Evolutionary conservation across 164 flowering plant species (phyloP), one percentile per base, ranked within the genome.

Genomic region (Vitis vinifera): DNA sequence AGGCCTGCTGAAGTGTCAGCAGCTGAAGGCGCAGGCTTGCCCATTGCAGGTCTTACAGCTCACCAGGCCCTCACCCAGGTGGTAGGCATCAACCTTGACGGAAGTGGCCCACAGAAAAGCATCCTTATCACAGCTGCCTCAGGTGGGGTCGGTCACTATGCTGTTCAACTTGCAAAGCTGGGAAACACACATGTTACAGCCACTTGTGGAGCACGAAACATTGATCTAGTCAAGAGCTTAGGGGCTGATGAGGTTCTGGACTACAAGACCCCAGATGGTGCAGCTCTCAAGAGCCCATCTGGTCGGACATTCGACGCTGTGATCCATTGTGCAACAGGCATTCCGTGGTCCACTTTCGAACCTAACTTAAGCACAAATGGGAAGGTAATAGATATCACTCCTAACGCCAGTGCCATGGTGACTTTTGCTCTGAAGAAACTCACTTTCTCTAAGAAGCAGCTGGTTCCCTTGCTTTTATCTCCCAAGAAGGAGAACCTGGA

Each of bases 111-210:
- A 5, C 19, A 47, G 81, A 23, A 23, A 23, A 23, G 77, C 68
- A 68, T 83, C 44, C 73, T 83, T 5, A 29, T 83, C 52, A 83
- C 83, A 9, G 83, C 81, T 58, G 86, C 81, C 27, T 83, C 86
- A 1, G 86, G 84, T 15, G 84, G 83, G 29, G 82, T 80, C 0
- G 82, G 44, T 37, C 44, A 37, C 44, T 37, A 37, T 6, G 44
- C 44, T 6, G 7, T 37, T 37, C 44, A 37, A 6, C 44, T 37
- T 6, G 44, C 44, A 3, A 37, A 37, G 44, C 44, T 37, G 6
- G 44, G 44, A 37, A 37, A 37, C 44, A 37, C 44, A 37, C 44
- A 37, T 6, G 7, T 37, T 37, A 37, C 44, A 37, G 44, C 44
- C 4, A 37, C 44, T 3, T 37, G 44, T 37, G 44, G 44, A 37